phyloP scores from a whole-genome alignment of 31 red algal species.

The Asparagopsis taxiformis region DNA sequence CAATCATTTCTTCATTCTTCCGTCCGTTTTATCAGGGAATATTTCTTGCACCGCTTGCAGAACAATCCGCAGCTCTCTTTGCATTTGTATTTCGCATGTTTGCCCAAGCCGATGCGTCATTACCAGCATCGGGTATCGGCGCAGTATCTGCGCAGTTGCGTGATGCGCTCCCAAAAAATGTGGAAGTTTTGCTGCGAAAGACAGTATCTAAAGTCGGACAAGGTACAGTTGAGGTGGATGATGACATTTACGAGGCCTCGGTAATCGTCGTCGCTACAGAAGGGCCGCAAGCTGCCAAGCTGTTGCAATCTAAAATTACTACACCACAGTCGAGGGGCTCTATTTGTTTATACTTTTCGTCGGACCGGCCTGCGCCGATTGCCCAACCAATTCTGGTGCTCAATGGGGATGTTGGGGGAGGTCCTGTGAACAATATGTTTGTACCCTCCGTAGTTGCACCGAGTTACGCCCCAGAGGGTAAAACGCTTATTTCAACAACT shows the following conservation, averaged over 20 bases:
- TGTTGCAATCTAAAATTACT: conserved; percentile 4
- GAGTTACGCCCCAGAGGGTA: conserved; percentile 64
- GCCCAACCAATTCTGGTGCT: conserved; percentile 40
- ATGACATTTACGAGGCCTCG: background rate
- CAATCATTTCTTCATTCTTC: conserved; percentile 76
- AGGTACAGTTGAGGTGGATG: conserved; percentile 2
- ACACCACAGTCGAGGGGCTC: conserved; percentile 18
- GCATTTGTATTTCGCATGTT: conserved; percentile 89
- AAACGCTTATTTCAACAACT: conserved; percentile 73
- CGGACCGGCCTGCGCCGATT: conserved; percentile 27
- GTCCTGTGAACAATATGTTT: conserved; percentile 75
- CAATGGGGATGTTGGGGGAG: conserved; percentile 54
- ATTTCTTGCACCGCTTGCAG: conserved; percentile 60
- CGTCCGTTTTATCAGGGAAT: conserved; percentile 94
- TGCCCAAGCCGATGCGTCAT: conserved; percentile 58
- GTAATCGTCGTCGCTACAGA: conserved; percentile 58
- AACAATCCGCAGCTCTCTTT: conserved; percentile 70
- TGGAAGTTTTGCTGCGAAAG: conserved; percentile 31
- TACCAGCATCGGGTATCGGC: conserved; percentile 73
- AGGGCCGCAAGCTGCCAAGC: conserved; percentile 22
- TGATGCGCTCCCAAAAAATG: conserved; percentile 36
- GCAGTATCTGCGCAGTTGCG: conserved; percentile 54
- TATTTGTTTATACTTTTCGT: conserved; percentile 82
- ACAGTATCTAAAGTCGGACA: conserved; percentile 38
- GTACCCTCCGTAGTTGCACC: conserved; percentile 56